A percentile compares a stretch with the other conserved stretches of the same genome.
These are phyloP conservation scores for Grammothele lineata DNA, from an alignment of 768 basidiomycete genomes.

Conservation along the genomic window DNA sequence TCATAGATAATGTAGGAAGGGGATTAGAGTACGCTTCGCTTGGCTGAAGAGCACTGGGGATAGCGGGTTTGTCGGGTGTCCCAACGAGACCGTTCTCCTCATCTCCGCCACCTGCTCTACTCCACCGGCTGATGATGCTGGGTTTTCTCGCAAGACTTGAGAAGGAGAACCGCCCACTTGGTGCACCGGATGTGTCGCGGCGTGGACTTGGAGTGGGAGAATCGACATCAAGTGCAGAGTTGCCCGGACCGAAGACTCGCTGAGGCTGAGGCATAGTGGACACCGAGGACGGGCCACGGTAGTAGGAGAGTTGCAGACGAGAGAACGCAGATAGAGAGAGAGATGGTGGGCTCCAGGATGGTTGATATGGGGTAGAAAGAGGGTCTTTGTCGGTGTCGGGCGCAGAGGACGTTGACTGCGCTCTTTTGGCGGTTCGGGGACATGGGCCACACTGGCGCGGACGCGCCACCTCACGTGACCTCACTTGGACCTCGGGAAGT, in stretches of 20 bases:
- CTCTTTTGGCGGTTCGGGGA: no score
- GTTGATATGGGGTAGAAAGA: no score
- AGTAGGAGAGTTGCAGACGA: no score
- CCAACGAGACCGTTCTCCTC: constrained; percentile 19
- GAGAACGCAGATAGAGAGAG: no score
- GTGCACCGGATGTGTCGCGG: not conserved
- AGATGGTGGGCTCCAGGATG: no score
- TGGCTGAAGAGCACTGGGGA: constrained; percentile 68
- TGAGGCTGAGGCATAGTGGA: constrained; percentile 11
- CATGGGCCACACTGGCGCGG: no score
- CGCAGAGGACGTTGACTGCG: no score
- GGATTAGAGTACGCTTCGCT: constrained; percentile 75
- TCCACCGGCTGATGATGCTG: constrained; percentile 22
- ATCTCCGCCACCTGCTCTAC: constrained; percentile 8
- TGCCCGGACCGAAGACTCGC: constrained; percentile 15
- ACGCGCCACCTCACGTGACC: no score
- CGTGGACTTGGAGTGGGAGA: not conserved
- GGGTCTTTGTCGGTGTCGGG: no score
- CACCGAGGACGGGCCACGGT: no score
- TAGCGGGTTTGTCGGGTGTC: constrained; percentile 54
- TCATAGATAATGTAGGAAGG: constrained; percentile 81
- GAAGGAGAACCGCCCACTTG: constrained; percentile 25
- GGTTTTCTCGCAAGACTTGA: constrained; percentile 16
- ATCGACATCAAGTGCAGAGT: constrained; percentile 11
- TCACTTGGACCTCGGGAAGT: no score